Base-by-base conservation (phyloP, 305 asterid species). In the Solanum hybrid region DNA sequence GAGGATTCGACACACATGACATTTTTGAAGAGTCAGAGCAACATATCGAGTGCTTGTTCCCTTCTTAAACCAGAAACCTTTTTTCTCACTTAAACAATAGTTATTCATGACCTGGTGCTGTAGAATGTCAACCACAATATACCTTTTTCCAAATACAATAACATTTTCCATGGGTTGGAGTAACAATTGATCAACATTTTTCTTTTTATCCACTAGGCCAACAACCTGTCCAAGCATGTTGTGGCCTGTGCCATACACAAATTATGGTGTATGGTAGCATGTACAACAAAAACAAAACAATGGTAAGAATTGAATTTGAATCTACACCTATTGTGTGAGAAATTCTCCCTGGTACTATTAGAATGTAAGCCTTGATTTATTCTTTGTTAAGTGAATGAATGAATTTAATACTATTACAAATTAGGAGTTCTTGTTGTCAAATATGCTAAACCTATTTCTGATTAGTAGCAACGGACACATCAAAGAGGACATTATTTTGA, bases 401-500 rank as follows among this genome's bases (percentile, higher is more conserved):
- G 39, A 22, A 86, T 86, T 67, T 51, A 86, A 22, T 86, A 64
- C 12, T 33, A n/a, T 86, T 64, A 82, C 28, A 14, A 46, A 82
- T 82, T 40, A 40, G 69, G 36, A 40, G 37, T 82, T 42, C 10
- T 16, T 42, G 39, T 42, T 42, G 28, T 82, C 71, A 42, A 29
- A 82, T 11, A 28, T 40, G 16, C 34, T 82, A 16, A 51, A 13
- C 86, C 88, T 67, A 89, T 73, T 88, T 89, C 35, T 77, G 24
- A n/a, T 42, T 33, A 35, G 84, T 33, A 11, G 92, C 94, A 5
- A 3, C 0, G 16, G 69, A 14, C 13, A 93, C 92, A 40, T 92
- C 93, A 91, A 90, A 92, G 12, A 81, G 91, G 77, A 83, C 85
- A 28, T 71, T 26, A 11, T 71, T 71, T 71, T 34, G 3, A 75